phyloP scores from a whole-genome alignment of 768 basidiomycete species.

The Suillus variegatus region DNA sequence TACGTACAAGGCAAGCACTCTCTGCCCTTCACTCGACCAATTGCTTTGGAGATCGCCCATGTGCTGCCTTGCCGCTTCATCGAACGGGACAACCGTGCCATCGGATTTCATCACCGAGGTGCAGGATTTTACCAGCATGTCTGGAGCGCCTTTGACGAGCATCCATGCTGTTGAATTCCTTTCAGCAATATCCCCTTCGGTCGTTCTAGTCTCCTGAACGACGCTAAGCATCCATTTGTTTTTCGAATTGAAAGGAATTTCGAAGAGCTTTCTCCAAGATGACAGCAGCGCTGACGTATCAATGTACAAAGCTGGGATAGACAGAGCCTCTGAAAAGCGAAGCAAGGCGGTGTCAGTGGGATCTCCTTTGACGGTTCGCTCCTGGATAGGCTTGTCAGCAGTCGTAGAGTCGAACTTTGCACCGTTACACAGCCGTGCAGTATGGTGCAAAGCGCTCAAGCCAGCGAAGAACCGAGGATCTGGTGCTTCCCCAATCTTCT shows the following conservation, averaged over 20 bases:
- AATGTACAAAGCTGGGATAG: constrained; percentile 24
- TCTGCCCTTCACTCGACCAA: constrained; percentile 52
- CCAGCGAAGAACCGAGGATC: constrained; percentile 22
- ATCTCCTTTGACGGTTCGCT: constrained; percentile 44
- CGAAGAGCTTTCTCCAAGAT: constrained; percentile 30
- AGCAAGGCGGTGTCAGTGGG: constrained; percentile 57
- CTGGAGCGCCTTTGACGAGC: constrained; percentile 62
- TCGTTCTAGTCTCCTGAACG: constrained; percentile 23
- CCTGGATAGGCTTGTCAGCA: constrained; percentile 26
- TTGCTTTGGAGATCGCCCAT: constrained; percentile 34
- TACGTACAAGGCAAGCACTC: constrained; percentile 49
- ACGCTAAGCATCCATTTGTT: constrained; percentile 63
- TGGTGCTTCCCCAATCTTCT: constrained; percentile 9
- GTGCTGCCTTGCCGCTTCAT: constrained; percentile 19
- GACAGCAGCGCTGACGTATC: constrained; percentile 22
- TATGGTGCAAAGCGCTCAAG: constrained; percentile 34
- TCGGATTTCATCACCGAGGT: constrained; percentile 32
- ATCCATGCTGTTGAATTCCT: constrained; percentile 30
- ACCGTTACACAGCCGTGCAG: constrained; percentile 59
- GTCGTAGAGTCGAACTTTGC: constrained; percentile 47
- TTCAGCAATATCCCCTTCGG: constrained; percentile 12
- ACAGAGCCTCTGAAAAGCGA: constrained; percentile 43
- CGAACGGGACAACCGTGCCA: constrained; percentile 36
- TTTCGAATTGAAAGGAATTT: constrained; percentile 49
- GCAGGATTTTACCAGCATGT: constrained; percentile 48